Base-by-base conservation (phyloP, 2,329 filamentous ascomycete genomes). In the Geoglossum cookeanum region DNA sequence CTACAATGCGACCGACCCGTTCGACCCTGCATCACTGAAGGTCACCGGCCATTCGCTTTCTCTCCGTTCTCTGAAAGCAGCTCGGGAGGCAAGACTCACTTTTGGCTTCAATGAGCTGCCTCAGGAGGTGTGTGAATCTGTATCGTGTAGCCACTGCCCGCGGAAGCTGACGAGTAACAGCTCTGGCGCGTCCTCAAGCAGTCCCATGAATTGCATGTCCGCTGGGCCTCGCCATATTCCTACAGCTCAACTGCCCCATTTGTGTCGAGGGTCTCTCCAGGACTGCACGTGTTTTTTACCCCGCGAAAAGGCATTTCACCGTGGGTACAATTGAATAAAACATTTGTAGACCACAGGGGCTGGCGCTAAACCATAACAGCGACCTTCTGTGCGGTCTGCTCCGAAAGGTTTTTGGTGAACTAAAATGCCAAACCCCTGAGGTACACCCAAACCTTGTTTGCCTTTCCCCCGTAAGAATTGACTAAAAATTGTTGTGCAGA, bases 211-310 rank as follows among this genome's bases (percentile, higher is more conserved):
- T 71, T 96, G 47, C 85, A 91, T 68, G 72, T 96, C 59, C 80
- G 85, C 66, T 95, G 89, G 87, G 76, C 79, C n/a, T 79, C 81
- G 13, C 71, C 79, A 1, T 64, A 65, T 5, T 64, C 75, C 1
- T 83, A 83, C 66, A 71, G 78, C 44, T 72, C 78, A 1, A 72
- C 83, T 49, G 75, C 82, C 44, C 90, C 90, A 1, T 84, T 92
- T 64, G 73, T 79, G 48, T 88, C 88, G 55, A 79, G 85, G 59
- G 69, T 89, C 13, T 81, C 87, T 1, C 83, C 90, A 0, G 91
- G 91, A 2, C 72, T 97, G 27, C 89, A 96, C 72, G 73, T 89
- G 30, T 85, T 85, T 64, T 89, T 83, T 66, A 85, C 84, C 0
- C 84, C 85, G 0, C 67, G 42, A n/a, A 35, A 55, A 55, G 33